A percentile compares a stretch with the other conserved stretches of the same genome.
These are phyloP conservation scores for Pleurotus platypus DNA, from an alignment of 768 basidiomycete species.

Conservation along the genomic window DNA sequence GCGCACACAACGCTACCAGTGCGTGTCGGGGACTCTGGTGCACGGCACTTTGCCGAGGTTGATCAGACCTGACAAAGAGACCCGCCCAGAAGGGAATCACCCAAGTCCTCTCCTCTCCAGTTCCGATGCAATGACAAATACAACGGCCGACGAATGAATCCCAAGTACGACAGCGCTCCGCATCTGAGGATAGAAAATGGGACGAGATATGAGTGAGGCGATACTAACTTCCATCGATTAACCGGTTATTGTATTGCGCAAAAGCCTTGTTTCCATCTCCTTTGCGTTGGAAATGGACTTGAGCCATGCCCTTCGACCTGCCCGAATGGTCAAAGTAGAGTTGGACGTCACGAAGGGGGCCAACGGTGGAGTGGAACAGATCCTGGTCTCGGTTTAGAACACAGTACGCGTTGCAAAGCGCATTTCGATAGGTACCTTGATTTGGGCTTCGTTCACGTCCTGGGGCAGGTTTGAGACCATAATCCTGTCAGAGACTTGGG, in stretches of 20 bases:
- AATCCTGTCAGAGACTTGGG: constrained; percentile 74
- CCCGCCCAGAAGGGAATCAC: background rate
- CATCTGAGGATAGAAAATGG: constrained; percentile 21
- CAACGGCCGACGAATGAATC: constrained; percentile 22
- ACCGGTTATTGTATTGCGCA: constrained; percentile 93
- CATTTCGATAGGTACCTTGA: constrained; percentile 57
- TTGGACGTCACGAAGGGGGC: constrained; percentile 78
- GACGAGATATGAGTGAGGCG: constrained; percentile 43
- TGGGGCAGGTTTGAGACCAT: constrained; percentile 91
- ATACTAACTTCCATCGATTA: constrained; percentile 99
- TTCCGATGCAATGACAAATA: constrained; percentile 14
- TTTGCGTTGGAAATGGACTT: constrained; percentile 79
- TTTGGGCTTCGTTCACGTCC: constrained; percentile 91
- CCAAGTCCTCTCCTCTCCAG: background rate
- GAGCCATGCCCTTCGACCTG: constrained; percentile 87
- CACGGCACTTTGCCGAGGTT: constrained; percentile 24
- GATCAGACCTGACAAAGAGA: constrained; percentile 31
- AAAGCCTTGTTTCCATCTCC: constrained; percentile 93
- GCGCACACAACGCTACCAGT: no score
- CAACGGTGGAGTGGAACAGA: constrained; percentile 87
- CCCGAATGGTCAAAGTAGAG: constrained; percentile 84
- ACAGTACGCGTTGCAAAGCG: constrained; percentile 5
- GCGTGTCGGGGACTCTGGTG: no score
- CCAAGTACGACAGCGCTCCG: constrained; percentile 8
- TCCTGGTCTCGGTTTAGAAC: constrained; percentile 53